Conservation (phyloP, 2,329 filamentous ascomycete species). For the Canariomyces notabilis region DNA sequence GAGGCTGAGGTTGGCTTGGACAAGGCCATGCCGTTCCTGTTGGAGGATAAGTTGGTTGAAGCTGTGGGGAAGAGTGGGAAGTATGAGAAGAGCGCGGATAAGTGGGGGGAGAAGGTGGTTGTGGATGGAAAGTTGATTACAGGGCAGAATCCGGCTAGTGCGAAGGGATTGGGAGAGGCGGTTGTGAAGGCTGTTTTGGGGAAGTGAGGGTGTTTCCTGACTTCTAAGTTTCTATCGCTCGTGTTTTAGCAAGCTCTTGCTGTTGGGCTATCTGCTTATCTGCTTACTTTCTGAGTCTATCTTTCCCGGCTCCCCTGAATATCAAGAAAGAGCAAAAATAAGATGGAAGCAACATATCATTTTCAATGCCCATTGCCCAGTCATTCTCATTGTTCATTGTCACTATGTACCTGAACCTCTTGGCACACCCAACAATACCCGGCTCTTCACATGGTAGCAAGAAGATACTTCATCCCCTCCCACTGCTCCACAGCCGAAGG, state of each 20-base stretch:
- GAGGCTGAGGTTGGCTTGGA: constrained; percentile 42
- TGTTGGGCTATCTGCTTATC: too few species aligned
- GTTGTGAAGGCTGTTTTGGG: constrained; percentile 40
- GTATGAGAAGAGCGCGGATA: constrained; percentile 51
- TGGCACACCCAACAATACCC: too few species aligned
- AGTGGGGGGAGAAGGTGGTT: constrained; percentile 45
- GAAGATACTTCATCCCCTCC: constrained; percentile 19
- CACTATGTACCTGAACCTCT: too few species aligned
- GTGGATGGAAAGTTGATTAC: constrained; percentile 51
- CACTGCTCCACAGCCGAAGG: constrained; percentile 18
- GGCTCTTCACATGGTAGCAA: too few species aligned
- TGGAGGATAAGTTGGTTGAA: constrained; percentile 50
- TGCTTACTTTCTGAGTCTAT: too few species aligned
- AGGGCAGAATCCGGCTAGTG: constrained; percentile 54
- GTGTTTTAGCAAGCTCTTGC: not conserved
- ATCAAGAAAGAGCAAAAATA: too few species aligned
- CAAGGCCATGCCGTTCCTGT: constrained; percentile 51
- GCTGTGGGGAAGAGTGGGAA: constrained; percentile 49
- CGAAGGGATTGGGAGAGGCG: constrained; percentile 47
- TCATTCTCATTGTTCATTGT: too few species aligned
- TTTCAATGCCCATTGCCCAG: too few species aligned
- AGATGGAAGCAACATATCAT: too few species aligned
- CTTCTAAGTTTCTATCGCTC: not conserved
- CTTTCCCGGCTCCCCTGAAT: too few species aligned
- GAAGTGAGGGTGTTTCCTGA: not conserved